These are phyloP conservation scores for Rosa multiflora DNA, from an alignment of 306 rosid genomes.

Conservation along the genomic window DNA sequence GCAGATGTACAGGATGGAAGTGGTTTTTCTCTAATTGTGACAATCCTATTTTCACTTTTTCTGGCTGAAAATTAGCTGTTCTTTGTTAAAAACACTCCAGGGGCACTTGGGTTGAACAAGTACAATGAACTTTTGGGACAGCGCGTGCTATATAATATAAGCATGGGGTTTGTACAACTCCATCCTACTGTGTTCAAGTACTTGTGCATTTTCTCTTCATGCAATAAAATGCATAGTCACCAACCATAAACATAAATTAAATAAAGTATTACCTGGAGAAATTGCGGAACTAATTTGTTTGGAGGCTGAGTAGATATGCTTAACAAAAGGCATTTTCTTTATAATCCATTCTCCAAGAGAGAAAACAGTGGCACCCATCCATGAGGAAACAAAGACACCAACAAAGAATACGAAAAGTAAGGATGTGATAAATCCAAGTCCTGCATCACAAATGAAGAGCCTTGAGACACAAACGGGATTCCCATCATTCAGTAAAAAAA, in stretches of 20 bases:
- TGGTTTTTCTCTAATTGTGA: background rate
- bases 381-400: conserved; percentile 86
- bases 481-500: background rate
- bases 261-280: conserved; percentile 67
- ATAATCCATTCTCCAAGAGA: conserved; percentile 91
- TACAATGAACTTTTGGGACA: background rate
- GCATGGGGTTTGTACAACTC: background rate
- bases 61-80: background rate
- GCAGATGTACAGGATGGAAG: background rate
- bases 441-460: conserved; percentile 56
- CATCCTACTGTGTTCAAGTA: background rate
- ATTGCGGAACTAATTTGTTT: conserved; percentile 89
- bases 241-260: conserved; percentile 10
- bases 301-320: conserved; percentile 87
- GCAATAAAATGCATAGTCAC: conserved; percentile 18
- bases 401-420: conserved; percentile 75
- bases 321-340: conserved; percentile 88
- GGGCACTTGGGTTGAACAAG: background rate
- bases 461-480: conserved; percentile 22
- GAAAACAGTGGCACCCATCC: conserved; percentile 88
- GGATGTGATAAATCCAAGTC: conserved; percentile 86
- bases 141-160: conserved; percentile 14
- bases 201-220: conserved; percentile 3
- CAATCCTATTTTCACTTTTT: background rate
- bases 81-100: background rate